Evolutionary conservation across 192 early-diverging fungal species (phyloP), one percentile per base, ranked within the genome.

Genomic region (Backusella liffmaniae): DNA sequence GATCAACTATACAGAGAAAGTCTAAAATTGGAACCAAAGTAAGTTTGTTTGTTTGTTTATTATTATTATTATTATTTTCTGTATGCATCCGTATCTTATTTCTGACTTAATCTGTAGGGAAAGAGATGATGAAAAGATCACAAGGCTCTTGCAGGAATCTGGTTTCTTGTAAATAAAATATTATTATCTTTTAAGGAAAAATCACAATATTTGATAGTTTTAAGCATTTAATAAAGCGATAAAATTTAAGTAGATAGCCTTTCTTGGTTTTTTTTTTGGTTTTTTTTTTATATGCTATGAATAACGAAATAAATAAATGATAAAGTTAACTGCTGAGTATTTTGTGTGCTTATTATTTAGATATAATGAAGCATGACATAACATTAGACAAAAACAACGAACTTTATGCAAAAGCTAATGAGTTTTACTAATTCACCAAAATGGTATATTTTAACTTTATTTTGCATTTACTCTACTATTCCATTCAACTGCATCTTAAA

Each of bases 21-120:
- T 79, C 80, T 94, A 44, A 88, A 81, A 15, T 79, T 98, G 56
- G 96, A 98, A 82, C 96, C 96, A 74, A 91, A 92, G 88, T 90
- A 75, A 83, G 80, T 75, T 5, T 53, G 32, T 51, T 59, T 73
- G 35, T 13, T 39, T 41, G 16, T 42, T 41, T 70, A 26, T 39
- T 70, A 16, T 9, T 32, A 3, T 32, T 32, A 26, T 32, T 32
- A n/a, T n/a, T n/a, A n/a, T 70, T 32, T 70, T 29, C 18, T 32
- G 34, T 30, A 69, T 59, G n/a, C 9, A 29, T 30, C 42, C 30
- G 29, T 18, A 26, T 10, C 3, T 23, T 21, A 37, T 53, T 69
- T 75, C 12, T 49, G 35, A 34, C 44, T 72, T 44, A 16, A 62
- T 29, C 23, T 37, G 65, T 72, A 87, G 91, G 77, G 93, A 94